Conservation (phyloP, 257 asterid species). For the Nicotiana otophora region DNA sequence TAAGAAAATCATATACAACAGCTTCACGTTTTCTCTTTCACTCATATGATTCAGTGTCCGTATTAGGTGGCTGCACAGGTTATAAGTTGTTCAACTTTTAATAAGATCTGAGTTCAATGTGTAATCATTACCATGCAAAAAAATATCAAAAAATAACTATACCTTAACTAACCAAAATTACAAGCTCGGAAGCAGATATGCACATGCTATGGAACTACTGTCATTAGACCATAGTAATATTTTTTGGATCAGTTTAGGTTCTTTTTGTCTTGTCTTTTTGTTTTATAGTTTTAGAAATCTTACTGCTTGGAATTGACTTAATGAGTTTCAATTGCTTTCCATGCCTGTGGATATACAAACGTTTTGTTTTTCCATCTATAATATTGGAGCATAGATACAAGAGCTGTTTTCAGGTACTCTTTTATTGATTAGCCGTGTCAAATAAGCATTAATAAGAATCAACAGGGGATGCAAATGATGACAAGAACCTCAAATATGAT, state of each 20-base stretch:
- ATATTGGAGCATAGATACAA: neutral
- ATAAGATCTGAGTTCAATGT: neutral
- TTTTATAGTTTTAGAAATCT: neutral
- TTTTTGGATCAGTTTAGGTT: neutral
- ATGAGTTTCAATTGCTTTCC: slow-evolving; percentile 1
- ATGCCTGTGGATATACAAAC: neutral
- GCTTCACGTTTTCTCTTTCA: neutral
- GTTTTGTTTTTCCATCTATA: neutral
- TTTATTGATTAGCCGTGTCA: neutral
- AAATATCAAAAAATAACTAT: neutral
- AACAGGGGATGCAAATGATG: slow-evolving; percentile 5
- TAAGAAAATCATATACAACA: neutral
- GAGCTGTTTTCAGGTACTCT: neutral
- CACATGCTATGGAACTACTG: neutral
- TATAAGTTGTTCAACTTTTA: neutral
- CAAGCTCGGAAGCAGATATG: neutral
- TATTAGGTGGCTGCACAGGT: neutral
- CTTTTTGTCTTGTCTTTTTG: neutral
- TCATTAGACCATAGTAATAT: neutral
- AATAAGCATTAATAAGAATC: neutral
- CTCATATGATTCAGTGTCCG: neutral
- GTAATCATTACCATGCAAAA: neutral
- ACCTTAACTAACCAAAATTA: neutral
- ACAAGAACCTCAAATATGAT: neutral
- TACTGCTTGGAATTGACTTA: neutral